These are phyloP conservation scores for Talaromyces borbonicus DNA, from an alignment of 495 filamentous ascomycete species.

Conservation along the genomic window DNA sequence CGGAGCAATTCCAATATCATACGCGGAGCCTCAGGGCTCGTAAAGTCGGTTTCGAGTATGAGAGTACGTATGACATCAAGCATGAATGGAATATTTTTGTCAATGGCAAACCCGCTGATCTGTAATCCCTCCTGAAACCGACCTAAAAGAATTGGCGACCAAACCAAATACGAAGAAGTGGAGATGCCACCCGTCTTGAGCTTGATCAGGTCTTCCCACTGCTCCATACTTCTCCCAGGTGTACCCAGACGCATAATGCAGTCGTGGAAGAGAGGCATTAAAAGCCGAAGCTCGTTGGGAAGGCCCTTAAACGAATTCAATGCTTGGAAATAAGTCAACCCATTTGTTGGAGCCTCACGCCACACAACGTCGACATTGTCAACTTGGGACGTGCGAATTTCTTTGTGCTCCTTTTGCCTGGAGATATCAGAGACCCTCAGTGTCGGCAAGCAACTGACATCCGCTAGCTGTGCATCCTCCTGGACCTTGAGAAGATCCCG, in stretches of 20 bases:
- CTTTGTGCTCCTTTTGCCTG: slow-evolving; percentile 59
- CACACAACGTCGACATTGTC: slow-evolving; percentile 69
- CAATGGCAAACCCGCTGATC: slow-evolving; percentile 75
- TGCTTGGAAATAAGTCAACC: slow-evolving; percentile 90
- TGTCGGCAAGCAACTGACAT: slow-evolving; percentile 80
- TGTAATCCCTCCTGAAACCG: slow-evolving; percentile 69
- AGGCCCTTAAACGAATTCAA: slow-evolving; percentile 69
- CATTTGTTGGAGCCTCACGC: slow-evolving; percentile 88
- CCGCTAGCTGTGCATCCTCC: slow-evolving; percentile 66
- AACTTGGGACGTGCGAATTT: slow-evolving; percentile 56
- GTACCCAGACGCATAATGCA: slow-evolving; percentile 89
- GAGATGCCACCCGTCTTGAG: slow-evolving; percentile 90
- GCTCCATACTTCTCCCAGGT: slow-evolving; percentile 77
- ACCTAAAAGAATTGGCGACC: slow-evolving; percentile 60
- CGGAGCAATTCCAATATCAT: slow-evolving; percentile 81
- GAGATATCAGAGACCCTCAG: slow-evolving; percentile 82
- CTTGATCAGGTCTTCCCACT: slow-evolving; percentile 91
- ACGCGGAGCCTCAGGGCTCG: slow-evolving; percentile 63
- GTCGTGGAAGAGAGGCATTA: slow-evolving; percentile 87
- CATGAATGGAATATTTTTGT: slow-evolving; percentile 83
- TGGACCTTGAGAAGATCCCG: slow-evolving; percentile 74
- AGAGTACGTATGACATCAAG: slow-evolving; percentile 73
- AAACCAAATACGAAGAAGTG: slow-evolving; percentile 64
- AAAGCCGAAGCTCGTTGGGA: slow-evolving; percentile 71
- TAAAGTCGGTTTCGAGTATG: slow-evolving; percentile 80